These are phyloP conservation scores for Steccherinum ochraceum DNA, from an alignment of 768 basidiomycete genomes.

Conservation along the genomic window DNA sequence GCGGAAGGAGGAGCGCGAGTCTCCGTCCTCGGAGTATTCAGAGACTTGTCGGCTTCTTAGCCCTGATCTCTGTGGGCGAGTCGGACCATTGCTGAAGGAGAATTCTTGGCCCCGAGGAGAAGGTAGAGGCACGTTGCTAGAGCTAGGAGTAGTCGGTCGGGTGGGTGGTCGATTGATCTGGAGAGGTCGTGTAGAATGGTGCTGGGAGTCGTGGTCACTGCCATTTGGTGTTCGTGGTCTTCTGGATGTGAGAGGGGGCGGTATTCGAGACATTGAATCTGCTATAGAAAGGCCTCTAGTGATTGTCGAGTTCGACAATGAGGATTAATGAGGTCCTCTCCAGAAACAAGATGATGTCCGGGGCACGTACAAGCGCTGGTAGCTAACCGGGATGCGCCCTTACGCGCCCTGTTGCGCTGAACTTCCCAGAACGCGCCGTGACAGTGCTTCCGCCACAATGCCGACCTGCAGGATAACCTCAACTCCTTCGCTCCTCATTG, in stretches of 20 bases:
- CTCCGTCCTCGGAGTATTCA: slow-evolving; percentile 45
- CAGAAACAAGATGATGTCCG: no score
- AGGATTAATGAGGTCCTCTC: no score
- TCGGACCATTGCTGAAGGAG: slow-evolving; percentile 44
- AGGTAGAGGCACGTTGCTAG: slow-evolving; percentile 22
- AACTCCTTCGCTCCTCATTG: no score
- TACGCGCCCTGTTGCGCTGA: no score
- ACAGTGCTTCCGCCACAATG: no score
- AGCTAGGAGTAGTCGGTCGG: slow-evolving; percentile 48
- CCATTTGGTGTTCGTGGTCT: slow-evolving; percentile 36
- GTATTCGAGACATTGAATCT: slow-evolving; percentile 49
- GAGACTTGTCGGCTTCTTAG: slow-evolving; percentile 47
- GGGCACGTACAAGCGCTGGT: no score
- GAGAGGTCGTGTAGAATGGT: slow-evolving; percentile 40
- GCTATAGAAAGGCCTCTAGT: no score
- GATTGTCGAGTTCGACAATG: no score
- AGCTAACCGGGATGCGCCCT: no score
- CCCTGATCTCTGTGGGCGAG: slow-evolving; percentile 65
- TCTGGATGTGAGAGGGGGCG: slow-evolving; percentile 47
- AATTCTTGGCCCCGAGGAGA: slow-evolving; percentile 29
- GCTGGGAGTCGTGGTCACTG: slow-evolving; percentile 31
- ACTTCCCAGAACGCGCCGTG: no score
- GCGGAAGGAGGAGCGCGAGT: slow-evolving; percentile 35
- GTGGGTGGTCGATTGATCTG: slow-evolving; percentile 54
- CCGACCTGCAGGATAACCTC: no score